phyloP scores from a whole-genome alignment of 345 rosid species.

The Iberis pinnata region DNA sequence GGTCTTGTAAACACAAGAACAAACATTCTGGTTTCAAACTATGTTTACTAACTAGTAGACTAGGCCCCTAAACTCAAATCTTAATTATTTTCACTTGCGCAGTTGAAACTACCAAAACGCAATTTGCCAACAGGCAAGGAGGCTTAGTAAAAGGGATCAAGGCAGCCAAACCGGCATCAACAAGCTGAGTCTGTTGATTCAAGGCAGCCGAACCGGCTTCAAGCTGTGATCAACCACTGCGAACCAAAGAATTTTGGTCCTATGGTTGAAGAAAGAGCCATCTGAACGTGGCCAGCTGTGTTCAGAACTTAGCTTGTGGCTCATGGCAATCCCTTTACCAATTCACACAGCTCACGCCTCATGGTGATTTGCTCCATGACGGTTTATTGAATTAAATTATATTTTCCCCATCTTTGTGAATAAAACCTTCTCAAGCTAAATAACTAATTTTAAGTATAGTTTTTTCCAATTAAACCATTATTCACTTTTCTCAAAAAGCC shows the following conservation, averaged over 20 bases:
- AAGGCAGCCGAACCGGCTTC: neutral
- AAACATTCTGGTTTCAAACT: constrained; percentile 11
- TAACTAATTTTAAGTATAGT: no score
- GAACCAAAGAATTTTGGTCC: constrained; percentile 8
- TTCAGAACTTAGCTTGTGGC: constrained; percentile 5
- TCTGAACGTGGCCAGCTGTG: constrained; percentile 13
- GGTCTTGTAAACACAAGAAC: constrained; percentile 29
- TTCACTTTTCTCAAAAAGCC: no score
- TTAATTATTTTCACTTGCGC: constrained; percentile 13
- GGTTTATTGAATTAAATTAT: neutral
- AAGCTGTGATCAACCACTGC: no score
- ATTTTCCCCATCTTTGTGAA: neutral
- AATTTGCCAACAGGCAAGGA: constrained; percentile 18
- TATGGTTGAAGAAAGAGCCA: constrained; percentile 12
- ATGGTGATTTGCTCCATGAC: neutral
- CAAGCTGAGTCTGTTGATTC: constrained; percentile 1
- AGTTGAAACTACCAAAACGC: constrained; percentile 56
- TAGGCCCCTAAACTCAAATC: neutral
- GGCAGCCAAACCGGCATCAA: constrained; percentile 6
- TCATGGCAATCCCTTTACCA: neutral
- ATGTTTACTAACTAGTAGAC: constrained; percentile 1
- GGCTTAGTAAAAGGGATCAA: neutral
- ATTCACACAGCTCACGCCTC: neutral
- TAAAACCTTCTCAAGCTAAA: no score
- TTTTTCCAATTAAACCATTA: no score